These are phyloP conservation scores for Sporothrix dimorphospora DNA, from an alignment of 2,329 filamentous ascomycete species.

Conservation along the genomic window DNA sequence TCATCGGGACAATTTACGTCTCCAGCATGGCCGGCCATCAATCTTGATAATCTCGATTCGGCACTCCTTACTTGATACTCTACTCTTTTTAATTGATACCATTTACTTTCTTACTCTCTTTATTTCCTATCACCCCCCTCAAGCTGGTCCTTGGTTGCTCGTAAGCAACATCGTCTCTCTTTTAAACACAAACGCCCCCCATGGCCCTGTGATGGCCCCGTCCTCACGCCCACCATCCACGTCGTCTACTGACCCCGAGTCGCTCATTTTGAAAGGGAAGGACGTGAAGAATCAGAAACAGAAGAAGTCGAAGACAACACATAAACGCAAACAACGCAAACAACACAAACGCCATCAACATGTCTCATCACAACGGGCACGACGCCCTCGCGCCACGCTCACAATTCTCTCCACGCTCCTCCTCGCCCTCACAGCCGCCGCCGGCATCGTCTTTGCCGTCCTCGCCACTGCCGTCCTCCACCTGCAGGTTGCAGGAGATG, in stretches of 20 bases:
- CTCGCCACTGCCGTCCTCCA: conserved; percentile 36
- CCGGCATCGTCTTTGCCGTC: conserved; percentile 39
- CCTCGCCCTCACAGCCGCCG: conserved; percentile 39
- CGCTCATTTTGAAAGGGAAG: conserved; percentile 22
- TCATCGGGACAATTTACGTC: neutral
- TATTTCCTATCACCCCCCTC: too few species aligned
- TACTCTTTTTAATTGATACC: neutral
- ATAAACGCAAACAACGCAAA: neutral
- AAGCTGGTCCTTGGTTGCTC: conserved; percentile 3
- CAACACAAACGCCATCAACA: neutral
- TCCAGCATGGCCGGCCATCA: conserved; percentile 12
- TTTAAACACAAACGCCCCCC: neutral
- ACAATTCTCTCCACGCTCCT: conserved; percentile 38
- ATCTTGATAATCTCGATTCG: neutral
- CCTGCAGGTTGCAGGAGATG: conserved; percentile 34
- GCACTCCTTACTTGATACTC: neutral
- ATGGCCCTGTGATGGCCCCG: conserved; percentile 20
- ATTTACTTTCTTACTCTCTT: neutral
- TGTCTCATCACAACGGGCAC: neutral
- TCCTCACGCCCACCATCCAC: neutral
- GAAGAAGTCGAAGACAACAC: neutral
- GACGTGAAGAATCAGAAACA: neutral
- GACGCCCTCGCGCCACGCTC: conserved; percentile 33
- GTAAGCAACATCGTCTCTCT: neutral
- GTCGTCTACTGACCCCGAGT: conserved; percentile 23